Base-by-base conservation (phyloP, 352 stramenopile species). In the Pythium periplocum region DNA sequence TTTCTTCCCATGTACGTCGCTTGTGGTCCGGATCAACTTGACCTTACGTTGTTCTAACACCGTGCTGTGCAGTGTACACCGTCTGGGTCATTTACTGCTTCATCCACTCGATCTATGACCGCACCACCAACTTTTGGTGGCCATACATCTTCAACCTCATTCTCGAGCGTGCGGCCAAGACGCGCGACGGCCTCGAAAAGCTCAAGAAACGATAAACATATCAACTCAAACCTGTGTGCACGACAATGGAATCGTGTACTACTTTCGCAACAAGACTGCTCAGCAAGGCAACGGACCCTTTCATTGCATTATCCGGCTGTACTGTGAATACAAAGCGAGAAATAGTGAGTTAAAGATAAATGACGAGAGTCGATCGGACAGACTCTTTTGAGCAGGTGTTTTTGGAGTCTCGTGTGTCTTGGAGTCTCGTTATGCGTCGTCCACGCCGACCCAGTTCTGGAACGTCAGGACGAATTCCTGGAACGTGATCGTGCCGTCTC, bases 391-490 rank as follows among this genome's bases (percentile, higher is more conserved):
- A 26, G 17, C 17, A 26, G 0, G 17, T 26, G 17, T 26, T 26
- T 26, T 26, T 26, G 17, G 17, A n/a, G 26, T 51, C n/a, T 6
- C 45, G 45, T 60, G 3, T 60, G 36, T 2, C 40, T 32, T 53
- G 45, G 9, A 12, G 38, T 42, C 38, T 42, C 38, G 7, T 4
- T 33, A 48, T 44, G 4, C 41, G 26, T 87, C 76, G 33, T 93
- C 82, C 9, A 69, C 72, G 33, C 80, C 81, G 46, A 90, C 81
- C 86, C 86, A 96, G 34, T 82, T 86, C 53, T 93, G 79, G 50
- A 95, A 95, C 32, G 86, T 92, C 38, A 92, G 71, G 34, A 96
- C 71, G 45, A 96, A 96, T 55, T 96, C 86, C 56, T 93, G 81
- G 54, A 93, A 95, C 26, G 85, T 95, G 68, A 95, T 93, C 6